phyloP scores from a whole-genome alignment of 139 green algal genomes.

The Chlamydomonas incerta region DNA sequence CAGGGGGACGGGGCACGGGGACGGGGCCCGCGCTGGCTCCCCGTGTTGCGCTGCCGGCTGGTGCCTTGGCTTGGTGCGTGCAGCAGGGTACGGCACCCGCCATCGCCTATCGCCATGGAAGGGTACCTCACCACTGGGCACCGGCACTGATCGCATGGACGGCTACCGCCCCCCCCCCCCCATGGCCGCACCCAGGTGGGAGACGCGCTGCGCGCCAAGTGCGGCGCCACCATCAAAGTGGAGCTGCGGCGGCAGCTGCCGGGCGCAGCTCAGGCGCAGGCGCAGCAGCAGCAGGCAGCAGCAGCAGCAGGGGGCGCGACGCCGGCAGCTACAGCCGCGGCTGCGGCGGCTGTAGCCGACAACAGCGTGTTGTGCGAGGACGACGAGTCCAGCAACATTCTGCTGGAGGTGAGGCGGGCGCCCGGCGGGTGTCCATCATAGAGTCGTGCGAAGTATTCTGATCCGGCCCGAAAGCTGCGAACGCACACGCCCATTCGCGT shows the following conservation, averaged over 20 bases:
- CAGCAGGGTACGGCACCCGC: no score
- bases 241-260: slow-evolving; percentile 58
- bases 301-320: neutral
- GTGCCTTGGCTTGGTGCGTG: no score
- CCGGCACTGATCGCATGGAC: no score
- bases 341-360: neutral
- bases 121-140: no score
- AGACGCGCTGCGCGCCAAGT: slow-evolving; percentile 82
- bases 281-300: neutral
- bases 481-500: no score
- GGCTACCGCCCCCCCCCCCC: no score
- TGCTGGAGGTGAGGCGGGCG: slow-evolving; percentile 25
- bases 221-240: slow-evolving; percentile 76
- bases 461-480: no score
- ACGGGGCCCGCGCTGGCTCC: no score
- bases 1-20: no score
- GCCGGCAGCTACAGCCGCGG: neutral
- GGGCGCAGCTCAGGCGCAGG: neutral
- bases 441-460: neutral
- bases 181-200: slow-evolving; percentile 27
- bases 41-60: no score
- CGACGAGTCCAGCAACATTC: slow-evolving; percentile 2
- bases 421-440: no score
- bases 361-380: neutral
- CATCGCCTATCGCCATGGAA: no score